These are phyloP conservation scores for Kluyveromyces wickerhamii DNA, from an alignment of 805 yeast species.

Conservation along the genomic window DNA sequence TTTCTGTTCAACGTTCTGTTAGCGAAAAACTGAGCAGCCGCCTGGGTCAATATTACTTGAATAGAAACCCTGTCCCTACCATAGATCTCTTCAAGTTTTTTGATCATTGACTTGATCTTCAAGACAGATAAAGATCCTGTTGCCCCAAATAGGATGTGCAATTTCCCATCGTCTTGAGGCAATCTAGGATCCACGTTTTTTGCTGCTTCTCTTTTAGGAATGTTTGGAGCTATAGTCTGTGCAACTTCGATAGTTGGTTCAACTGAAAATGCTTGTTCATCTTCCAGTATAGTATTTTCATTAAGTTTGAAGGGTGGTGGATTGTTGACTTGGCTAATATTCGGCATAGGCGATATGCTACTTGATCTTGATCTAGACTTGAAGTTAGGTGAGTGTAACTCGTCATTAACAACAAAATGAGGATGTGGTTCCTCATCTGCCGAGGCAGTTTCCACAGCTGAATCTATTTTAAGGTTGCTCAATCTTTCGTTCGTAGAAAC, in stretches of 20 bases:
- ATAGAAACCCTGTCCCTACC: slow-evolving; percentile 69
- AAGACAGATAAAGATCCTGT: slow-evolving; percentile 84
- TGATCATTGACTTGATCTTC: slow-evolving; percentile 70
- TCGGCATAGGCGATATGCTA: slow-evolving; percentile 18
- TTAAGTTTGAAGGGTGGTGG: background rate
- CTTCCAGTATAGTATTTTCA: background rate
- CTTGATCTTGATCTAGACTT: slow-evolving; percentile 20
- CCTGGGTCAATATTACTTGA: slow-evolving; percentile 76
- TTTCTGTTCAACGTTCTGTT: slow-evolving; percentile 10
- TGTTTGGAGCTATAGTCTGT: slow-evolving; percentile 15
- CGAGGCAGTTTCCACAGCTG: background rate
- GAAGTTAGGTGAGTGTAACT: slow-evolving; percentile 15
- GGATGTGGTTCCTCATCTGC: slow-evolving; percentile 51
- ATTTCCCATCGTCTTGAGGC: slow-evolving; percentile 78
- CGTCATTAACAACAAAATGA: slow-evolving; percentile 45
- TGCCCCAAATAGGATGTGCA: slow-evolving; percentile 78
- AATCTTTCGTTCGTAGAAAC: background rate
- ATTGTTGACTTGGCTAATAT: background rate
- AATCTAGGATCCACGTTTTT: slow-evolving; percentile 52
- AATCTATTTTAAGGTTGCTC: background rate
- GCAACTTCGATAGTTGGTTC: slow-evolving; percentile 2
- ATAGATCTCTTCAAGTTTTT: slow-evolving; percentile 72
- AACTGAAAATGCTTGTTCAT: background rate
- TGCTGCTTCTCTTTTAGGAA: slow-evolving; percentile 35
- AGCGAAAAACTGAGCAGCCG: slow-evolving; percentile 68